Percentiles rank a stretch among this genome's conserved stretches.
Conservation (phyloP, 23 red algal genomes). For the Gracilaria caudata region DNA sequence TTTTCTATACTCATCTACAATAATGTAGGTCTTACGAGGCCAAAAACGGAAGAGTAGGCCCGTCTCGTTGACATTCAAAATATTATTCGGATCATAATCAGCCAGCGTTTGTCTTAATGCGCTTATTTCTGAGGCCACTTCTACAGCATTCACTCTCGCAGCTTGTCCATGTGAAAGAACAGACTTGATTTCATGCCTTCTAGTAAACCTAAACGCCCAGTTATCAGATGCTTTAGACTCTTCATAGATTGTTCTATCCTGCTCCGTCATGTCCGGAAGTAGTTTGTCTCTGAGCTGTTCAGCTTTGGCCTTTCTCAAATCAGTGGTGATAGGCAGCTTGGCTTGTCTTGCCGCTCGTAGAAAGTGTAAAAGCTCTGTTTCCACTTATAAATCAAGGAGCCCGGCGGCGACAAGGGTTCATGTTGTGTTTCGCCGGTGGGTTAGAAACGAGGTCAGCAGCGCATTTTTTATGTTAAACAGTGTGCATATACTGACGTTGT, state of each 20-base stretch:
- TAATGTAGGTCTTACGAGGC: conserved; percentile 14
- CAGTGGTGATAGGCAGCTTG: not conserved
- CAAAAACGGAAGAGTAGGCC: conserved; percentile 48
- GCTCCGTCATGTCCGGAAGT: not conserved
- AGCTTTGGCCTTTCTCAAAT: not conserved
- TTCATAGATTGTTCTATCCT: not conserved
- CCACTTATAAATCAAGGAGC: too few relatives aligned
- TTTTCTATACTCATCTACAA: not conserved
- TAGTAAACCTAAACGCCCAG: conserved; percentile 36
- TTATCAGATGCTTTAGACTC: conserved; percentile 33
- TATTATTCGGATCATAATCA: conserved; percentile 41
- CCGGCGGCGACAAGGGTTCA: too few relatives aligned
- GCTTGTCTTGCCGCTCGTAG: not conserved
- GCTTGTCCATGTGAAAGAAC: conserved; percentile 14
- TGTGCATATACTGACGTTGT: too few relatives aligned
- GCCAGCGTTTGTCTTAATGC: conserved; percentile 1
- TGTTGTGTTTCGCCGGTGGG: too few relatives aligned
- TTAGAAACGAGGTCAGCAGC: too few relatives aligned
- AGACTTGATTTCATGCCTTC: conserved; percentile 10
- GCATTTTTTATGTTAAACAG: too few relatives aligned
- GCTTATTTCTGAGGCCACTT: conserved; percentile 29
- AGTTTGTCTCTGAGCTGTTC: conserved; percentile 5
- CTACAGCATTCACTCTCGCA: not conserved
- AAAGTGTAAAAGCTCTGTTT: not conserved
- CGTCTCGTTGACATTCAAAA: conserved; percentile 57